Evolutionary conservation across 192 early-diverging fungal genomes (phyloP), one percentile per base, ranked within the genome.

Genomic region (Nowakowskiella sp.): DNA sequence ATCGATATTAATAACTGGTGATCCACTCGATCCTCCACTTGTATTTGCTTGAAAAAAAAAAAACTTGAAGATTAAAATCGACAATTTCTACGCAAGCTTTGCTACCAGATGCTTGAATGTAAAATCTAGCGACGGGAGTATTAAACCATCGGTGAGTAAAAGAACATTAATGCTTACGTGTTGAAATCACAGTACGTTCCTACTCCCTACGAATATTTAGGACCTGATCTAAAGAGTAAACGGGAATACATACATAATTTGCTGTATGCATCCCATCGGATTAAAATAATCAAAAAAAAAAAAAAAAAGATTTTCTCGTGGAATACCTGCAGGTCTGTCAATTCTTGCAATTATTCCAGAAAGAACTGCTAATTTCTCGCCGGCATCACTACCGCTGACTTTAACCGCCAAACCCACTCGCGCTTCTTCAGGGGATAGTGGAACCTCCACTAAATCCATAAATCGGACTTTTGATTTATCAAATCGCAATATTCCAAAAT

Each of bases 351-450:
- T 46, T 10, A 66, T 72, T 2, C 70, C 70, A 31, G 65, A 58
- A 0, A 72, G 44, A 30, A 72, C 69, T 30, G 60, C 63, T 30
- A 72, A 47, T 0, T 62, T 30, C 52, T 72, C 70, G 42, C 70
- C 70, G 34, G 47, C 49, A 39, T 72, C 66, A 32, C 69, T 72
- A 3, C 62, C 13, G 21, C 62, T 65, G 28, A 90, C 85, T 27
- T 82, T 71, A 58, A 90, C 87, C 23, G 88, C 88, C 51, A 88
- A 68, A 28, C 88, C 88, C 24, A 90, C 80, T 58, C 82, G 78
- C 32, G 86, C 86, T 33, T 77, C 58, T 39, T 82, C 73, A 1
- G 88, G 88, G 5, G 64, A 66, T 22, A 90, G 67, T 28, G 69
- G 52, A 31, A 90, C 86, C 33, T 85, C 70, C 6, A 58, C 68